These are phyloP conservation scores for Rhodotorula sp. DNA, from an alignment of 1,284 basidiomycete species.

Conservation along the genomic window DNA sequence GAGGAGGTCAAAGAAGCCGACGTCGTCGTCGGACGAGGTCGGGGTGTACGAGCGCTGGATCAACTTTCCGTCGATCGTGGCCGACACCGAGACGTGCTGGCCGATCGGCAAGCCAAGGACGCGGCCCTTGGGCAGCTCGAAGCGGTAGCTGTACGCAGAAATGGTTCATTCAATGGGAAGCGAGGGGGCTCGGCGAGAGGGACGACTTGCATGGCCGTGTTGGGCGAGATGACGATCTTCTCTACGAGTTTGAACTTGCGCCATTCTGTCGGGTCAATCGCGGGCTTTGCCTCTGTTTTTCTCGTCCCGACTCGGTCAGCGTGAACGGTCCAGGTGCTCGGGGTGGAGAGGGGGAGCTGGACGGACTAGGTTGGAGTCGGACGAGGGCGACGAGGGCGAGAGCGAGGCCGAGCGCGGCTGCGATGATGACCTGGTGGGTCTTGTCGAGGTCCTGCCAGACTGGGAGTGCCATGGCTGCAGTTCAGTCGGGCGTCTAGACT, in stretches of 20 bases:
- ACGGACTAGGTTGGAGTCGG: conserved; percentile 26
- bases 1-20: conserved; percentile 90
- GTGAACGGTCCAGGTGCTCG: no score
- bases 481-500: neutral
- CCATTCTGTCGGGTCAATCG: conserved; percentile 73
- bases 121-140: conserved; percentile 73
- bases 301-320: no score
- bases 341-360: neutral
- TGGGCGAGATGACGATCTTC: conserved; percentile 85
- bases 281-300: conserved; percentile 52
- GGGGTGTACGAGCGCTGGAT: conserved; percentile 92
- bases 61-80: conserved; percentile 85
- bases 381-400: conserved; percentile 36
- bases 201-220: conserved; percentile 78
- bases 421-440: conserved; percentile 31
- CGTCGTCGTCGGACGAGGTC: conserved; percentile 85
- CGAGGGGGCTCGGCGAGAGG: neutral
- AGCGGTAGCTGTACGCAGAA: conserved; percentile 70
- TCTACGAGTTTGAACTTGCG: conserved; percentile 75
- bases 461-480: conserved; percentile 2
- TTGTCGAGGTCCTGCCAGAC: conserved; percentile 19
- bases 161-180: neutral
- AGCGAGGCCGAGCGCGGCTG: conserved; percentile 30
- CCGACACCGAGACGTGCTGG: conserved; percentile 89
- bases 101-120: conserved; percentile 91